These are phyloP conservation scores for Colletotrichum sp. DNA, from an alignment of 2,329 filamentous ascomycete genomes.

Conservation along the genomic window DNA sequence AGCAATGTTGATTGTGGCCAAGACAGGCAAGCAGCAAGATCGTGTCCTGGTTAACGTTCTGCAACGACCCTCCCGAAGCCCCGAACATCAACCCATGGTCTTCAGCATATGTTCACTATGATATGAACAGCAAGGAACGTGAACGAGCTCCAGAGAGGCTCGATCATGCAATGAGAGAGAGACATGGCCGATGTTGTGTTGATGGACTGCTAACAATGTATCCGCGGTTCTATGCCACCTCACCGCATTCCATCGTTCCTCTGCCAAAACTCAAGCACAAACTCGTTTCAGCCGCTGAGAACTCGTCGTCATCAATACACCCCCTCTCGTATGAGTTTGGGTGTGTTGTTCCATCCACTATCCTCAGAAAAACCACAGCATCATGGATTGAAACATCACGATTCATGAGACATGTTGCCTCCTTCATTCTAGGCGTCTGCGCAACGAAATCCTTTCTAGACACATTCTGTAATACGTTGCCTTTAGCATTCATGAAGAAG, in stretches of 20 bases:
- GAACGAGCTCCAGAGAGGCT: too few species aligned
- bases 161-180: too few species aligned
- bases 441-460: not conserved
- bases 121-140: too few species aligned
- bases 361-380: fast-evolving
- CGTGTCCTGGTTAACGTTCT: not conserved
- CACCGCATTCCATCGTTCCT: too few species aligned
- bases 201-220: too few species aligned
- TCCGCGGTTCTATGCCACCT: too few species aligned
- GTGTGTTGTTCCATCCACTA: not conserved
- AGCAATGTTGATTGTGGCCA: not conserved
- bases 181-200: too few species aligned
- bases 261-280: not conserved
- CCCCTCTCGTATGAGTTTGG: not conserved
- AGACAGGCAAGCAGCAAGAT: not conserved
- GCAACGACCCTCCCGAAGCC: not conserved
- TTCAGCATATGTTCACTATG: too few species aligned
- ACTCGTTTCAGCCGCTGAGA: not conserved
- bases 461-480: not conserved
- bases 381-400: fast-evolving
- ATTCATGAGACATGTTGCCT: not conserved
- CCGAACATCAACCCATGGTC: too few species aligned
- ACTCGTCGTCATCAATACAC: not conserved
- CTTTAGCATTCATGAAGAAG: not conserved
- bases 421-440: not conserved